Conservation (phyloP, 352 stramenopile species). For the Phytopythium delawarense region DNA sequence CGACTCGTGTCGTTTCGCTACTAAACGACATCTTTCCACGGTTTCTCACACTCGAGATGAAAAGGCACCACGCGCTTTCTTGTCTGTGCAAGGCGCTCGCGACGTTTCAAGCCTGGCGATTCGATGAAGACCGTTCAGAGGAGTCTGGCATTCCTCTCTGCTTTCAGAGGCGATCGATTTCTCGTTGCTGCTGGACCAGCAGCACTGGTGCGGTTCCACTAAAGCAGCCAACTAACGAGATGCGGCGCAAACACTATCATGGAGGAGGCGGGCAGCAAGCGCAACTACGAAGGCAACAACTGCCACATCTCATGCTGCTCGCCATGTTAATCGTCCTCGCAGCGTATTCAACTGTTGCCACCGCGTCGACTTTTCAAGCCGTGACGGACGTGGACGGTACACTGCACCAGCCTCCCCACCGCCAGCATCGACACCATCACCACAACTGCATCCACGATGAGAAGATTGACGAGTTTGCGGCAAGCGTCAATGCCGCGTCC, state of each 20-base stretch:
- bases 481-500: slow-evolving; percentile 32
- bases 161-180: neutral
- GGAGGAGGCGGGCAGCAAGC: neutral
- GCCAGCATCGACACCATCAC: slow-evolving; percentile 27
- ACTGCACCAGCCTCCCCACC: neutral
- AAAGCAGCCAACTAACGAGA: neutral
- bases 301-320: neutral
- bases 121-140: neutral
- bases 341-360: neutral
- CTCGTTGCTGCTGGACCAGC: neutral
- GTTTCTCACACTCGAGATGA: neutral
- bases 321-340: neutral
- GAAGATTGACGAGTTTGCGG: slow-evolving; percentile 45
- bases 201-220: neutral
- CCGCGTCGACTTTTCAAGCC: too few species aligned
- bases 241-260: neutral
- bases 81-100: neutral
- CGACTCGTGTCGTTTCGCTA: neutral
- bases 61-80: neutral
- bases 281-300: neutral
- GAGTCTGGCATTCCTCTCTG: neutral
- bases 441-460: slow-evolving; percentile 67
- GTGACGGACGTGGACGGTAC: neutral
- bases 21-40: neutral
- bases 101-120: neutral